These are phyloP conservation scores for Sanghuangporus baumii DNA, from an alignment of 1,284 basidiomycete species.

Conservation along the genomic window DNA sequence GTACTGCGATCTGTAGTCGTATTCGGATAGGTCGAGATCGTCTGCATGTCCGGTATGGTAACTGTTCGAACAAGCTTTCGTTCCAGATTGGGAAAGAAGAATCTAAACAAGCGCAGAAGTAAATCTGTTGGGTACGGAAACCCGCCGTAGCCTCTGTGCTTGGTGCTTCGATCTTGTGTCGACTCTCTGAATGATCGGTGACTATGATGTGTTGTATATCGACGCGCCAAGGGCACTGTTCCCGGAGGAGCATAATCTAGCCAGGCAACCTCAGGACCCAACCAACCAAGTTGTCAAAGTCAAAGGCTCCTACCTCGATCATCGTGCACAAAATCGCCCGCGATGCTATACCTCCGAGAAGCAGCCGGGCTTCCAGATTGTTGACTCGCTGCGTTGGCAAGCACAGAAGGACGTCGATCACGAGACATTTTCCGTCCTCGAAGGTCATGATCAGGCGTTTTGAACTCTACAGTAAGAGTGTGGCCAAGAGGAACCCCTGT, in stretches of 20 bases:
- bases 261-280: background rate
- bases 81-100: slow-evolving; percentile 53
- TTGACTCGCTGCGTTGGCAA: background rate
- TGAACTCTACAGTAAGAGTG: slow-evolving; percentile 53
- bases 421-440: background rate
- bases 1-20: slow-evolving; percentile 9
- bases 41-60: slow-evolving; percentile 70
- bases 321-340: slow-evolving; percentile 9
- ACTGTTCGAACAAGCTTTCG: slow-evolving; percentile 53
- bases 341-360: slow-evolving; percentile 11
- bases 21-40: slow-evolving; percentile 36
- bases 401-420: slow-evolving; percentile 4
- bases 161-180: slow-evolving; percentile 5
- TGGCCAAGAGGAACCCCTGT: slow-evolving; percentile 31
- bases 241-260: background rate
- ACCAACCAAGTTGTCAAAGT: background rate
- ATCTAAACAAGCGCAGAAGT: slow-evolving; percentile 39
- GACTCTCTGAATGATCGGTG: slow-evolving; percentile 1
- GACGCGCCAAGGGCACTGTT: slow-evolving; percentile 4
- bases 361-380: slow-evolving; percentile 2
- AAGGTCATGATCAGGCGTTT: slow-evolving; percentile 20
- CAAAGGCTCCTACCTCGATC: slow-evolving; percentile 8
- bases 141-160: slow-evolving; percentile 64
- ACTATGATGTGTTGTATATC: slow-evolving; percentile 2
- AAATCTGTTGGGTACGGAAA: slow-evolving; percentile 81